Evolutionary conservation across 352 stramenopile species (phyloP).

Genomic region (Globisporangium megalacanthum): DNA sequence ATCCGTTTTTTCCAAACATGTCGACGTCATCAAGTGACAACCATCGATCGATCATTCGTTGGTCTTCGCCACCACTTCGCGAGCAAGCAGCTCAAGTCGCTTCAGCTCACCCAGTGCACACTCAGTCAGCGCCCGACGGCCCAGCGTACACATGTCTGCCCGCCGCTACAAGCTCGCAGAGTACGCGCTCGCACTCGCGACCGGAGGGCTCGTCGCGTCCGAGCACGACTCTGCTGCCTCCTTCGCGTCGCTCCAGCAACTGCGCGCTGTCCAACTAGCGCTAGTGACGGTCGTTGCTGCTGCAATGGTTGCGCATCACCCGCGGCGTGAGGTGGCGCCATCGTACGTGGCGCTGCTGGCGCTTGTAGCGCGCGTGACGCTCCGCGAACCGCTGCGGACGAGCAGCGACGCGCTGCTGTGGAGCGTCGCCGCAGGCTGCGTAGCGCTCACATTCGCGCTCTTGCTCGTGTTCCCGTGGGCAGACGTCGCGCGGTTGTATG

Average conservation of each 20-base stretch:
- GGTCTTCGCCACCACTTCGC: no score
- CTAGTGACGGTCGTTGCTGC: slow-evolving; percentile 7
- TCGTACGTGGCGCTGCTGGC: slow-evolving; percentile 25
- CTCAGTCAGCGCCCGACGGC: no score
- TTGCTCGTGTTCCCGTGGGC: slow-evolving; percentile 47
- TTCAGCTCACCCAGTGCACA: no score
- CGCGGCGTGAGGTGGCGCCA: slow-evolving; percentile 23
- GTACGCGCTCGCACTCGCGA: slow-evolving; percentile 19
- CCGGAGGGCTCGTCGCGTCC: slow-evolving; percentile 2
- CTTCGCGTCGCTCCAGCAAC: slow-evolving; percentile 10
- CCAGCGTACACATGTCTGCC: slow-evolving; percentile 3
- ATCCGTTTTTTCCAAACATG: no score
- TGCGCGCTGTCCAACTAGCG: not conserved
- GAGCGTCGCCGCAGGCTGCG: slow-evolving; percentile 1
- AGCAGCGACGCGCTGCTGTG: slow-evolving; percentile 5
- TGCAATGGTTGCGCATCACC: slow-evolving; percentile 27
- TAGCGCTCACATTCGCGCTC: slow-evolving; percentile 22
- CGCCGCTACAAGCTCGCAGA: slow-evolving; percentile 13
- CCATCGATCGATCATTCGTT: no score
- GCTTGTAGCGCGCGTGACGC: slow-evolving; percentile 4
- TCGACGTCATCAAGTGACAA: no score
- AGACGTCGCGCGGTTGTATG: slow-evolving; percentile 37
- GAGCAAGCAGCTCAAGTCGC: no score
- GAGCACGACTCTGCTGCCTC: slow-evolving; percentile 1
- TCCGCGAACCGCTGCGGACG: slow-evolving; percentile 6